These are phyloP conservation scores for Tylopilus sp. DNA, from an alignment of 1,284 basidiomycete genomes.

Conservation along the genomic window DNA sequence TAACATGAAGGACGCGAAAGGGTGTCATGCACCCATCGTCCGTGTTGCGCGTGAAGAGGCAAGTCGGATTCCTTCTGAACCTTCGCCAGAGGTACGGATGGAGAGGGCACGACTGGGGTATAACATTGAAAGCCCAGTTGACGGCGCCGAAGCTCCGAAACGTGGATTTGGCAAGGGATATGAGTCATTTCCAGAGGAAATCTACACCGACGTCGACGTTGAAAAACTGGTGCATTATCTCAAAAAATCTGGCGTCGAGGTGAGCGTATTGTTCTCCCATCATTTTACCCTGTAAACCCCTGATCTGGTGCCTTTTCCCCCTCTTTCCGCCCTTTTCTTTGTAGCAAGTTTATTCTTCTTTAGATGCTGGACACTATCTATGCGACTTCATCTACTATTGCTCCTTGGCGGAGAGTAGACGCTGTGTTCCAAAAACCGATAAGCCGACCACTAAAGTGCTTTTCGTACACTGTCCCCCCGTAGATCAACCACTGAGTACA, in stretches of 20 bases:
- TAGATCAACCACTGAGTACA: conserved; percentile 54
- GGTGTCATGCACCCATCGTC: conserved; percentile 52
- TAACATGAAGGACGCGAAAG: conserved; percentile 61
- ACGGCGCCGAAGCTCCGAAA: conserved; percentile 34
- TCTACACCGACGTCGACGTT: conserved; percentile 46
- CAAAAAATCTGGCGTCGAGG: conserved; percentile 54
- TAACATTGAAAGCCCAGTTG: conserved; percentile 23
- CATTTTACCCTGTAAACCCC: conserved; percentile 1
- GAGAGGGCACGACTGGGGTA: conserved; percentile 33
- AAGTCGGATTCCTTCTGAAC: conserved; percentile 21
- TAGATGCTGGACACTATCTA: conserved; percentile 73
- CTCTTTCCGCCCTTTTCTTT: not conserved
- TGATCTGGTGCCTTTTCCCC: conserved; percentile 2
- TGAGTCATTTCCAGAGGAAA: conserved; percentile 43
- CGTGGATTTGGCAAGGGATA: conserved; percentile 52
- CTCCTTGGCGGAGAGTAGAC: conserved; percentile 66
- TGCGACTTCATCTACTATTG: conserved; percentile 76
- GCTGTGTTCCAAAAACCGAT: conserved; percentile 50
- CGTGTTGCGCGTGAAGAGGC: conserved; percentile 33
- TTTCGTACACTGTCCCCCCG: conserved; percentile 68
- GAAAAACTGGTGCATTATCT: conserved; percentile 52
- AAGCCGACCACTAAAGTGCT: conserved; percentile 57
- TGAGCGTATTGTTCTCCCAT: conserved; percentile 30
- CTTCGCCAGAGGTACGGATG: conserved; percentile 35
- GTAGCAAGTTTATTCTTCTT: conserved; percentile 64